Conservation (phyloP, 306 rosid genomes). For the Pueraria montana region DNA sequence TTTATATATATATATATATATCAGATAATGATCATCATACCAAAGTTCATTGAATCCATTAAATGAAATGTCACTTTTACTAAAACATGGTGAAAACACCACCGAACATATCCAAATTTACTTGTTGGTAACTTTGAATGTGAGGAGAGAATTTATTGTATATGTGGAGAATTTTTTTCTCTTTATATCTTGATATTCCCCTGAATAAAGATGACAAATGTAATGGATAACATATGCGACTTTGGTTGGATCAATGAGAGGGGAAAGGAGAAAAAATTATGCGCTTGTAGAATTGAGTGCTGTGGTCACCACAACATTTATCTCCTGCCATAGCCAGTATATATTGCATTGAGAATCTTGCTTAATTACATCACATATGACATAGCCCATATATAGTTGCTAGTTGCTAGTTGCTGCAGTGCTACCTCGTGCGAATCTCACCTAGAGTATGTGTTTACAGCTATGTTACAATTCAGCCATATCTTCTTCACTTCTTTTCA, state of each 20-base stretch:
- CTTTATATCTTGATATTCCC: constrained; percentile 19
- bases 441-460: background rate
- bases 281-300: background rate
- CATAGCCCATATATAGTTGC: background rate
- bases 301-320: constrained; percentile 19
- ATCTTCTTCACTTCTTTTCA: background rate
- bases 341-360: constrained; percentile 13
- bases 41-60: background rate
- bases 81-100: background rate
- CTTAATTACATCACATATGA: background rate
- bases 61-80: background rate
- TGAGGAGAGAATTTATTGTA: background rate
- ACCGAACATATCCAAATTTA: background rate
- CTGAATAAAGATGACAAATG: background rate
- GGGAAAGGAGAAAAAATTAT: background rate
- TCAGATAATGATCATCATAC: background rate
- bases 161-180: background rate
- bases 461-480: background rate
- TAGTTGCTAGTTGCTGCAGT: background rate
- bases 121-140: background rate
- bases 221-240: constrained; percentile 8
- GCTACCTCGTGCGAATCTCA: background rate
- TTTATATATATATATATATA: no score
- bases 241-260: background rate
- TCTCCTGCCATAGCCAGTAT: constrained; percentile 27